Base-by-base conservation (phyloP, 768 basidiomycete species). In the Saitozyma sp. region DNA sequence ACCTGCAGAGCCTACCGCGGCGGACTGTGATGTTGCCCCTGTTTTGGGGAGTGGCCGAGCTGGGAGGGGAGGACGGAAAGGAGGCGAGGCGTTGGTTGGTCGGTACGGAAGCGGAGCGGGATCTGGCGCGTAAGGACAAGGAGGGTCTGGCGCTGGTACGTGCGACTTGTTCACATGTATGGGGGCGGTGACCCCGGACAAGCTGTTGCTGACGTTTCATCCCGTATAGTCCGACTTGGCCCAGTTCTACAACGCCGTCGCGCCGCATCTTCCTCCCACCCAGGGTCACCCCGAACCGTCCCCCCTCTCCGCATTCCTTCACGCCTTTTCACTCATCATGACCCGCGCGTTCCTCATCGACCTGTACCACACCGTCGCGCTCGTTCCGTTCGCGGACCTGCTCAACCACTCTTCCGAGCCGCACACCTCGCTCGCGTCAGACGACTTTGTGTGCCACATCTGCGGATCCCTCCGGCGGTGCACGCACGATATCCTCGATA, bases 331-430 rank as follows among this genome's bases (percentile, higher is more conserved):
- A 1, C 83, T 92, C 41, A 89, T 94, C 55, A 89, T 87, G 3
- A 89, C 90, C 5, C 84, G 92, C 45, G 88, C 90, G 3, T 94
- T 94, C 79, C 81, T 90, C 62, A 85, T 92, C 63, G 92, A 94
- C 77, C 83, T 85, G 8, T 92, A 86, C 73, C 90, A 91, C 74
- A 86, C 86, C 7, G 81, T 93, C 16, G 84, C 88, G 1, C 88
- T 95, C 84, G 89, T 91, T 17, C 91, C 92, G 5, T 84, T 92
- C 65, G 90, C 90, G 40, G 92, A 93, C 80, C 84, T 77, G 16
- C 75, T 76, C 68, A 74, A 79, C 58, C 73, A 76, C 53, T 66
- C 69, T 46, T 66, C 63, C 38, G 45, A 46, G 45, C 13, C 45
- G 11, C 56, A 61, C 45, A 65, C 64, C 8, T 56, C 59, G 13